A percentile compares a stretch with the other conserved stretches of the same genome.
These are phyloP conservation scores for Phaseolus lunatus DNA, from an alignment of 306 rosid genomes.

Conservation along the genomic window DNA sequence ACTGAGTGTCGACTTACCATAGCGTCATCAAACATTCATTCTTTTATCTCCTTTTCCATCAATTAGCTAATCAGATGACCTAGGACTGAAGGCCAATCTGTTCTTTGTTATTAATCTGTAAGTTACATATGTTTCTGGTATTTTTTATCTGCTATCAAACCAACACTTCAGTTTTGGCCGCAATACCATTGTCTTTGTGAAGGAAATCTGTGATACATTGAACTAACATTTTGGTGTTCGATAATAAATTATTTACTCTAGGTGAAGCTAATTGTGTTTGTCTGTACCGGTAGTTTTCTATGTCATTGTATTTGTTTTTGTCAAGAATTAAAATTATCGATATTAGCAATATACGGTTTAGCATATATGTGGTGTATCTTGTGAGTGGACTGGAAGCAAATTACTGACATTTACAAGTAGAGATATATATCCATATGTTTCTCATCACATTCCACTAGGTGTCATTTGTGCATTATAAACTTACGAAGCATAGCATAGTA, in stretches of 20 bases:
- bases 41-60: not conserved
- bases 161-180: not conserved
- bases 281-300: too few relatives aligned
- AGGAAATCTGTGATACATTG: not conserved
- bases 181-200: not conserved
- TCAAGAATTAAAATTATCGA: too few relatives aligned
- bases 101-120: not conserved
- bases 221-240: not conserved
- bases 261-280: not conserved
- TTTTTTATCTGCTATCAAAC: too few relatives aligned
- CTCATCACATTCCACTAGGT: too few relatives aligned
- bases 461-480: too few relatives aligned
- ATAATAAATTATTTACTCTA: not conserved
- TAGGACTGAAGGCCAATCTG: not conserved
- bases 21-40: not conserved
- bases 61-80: constrained; percentile 16
- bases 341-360: too few relatives aligned
- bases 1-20: not conserved
- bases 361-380: too few relatives aligned
- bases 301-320: too few relatives aligned
- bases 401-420: too few relatives aligned
- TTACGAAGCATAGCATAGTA: too few relatives aligned
- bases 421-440: too few relatives aligned
- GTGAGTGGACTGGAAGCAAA: too few relatives aligned
- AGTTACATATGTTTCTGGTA: not conserved